Conservation (phyloP, 2,329 filamentous ascomycete genomes). For the Stagonosporopsis tanaceti region DNA sequence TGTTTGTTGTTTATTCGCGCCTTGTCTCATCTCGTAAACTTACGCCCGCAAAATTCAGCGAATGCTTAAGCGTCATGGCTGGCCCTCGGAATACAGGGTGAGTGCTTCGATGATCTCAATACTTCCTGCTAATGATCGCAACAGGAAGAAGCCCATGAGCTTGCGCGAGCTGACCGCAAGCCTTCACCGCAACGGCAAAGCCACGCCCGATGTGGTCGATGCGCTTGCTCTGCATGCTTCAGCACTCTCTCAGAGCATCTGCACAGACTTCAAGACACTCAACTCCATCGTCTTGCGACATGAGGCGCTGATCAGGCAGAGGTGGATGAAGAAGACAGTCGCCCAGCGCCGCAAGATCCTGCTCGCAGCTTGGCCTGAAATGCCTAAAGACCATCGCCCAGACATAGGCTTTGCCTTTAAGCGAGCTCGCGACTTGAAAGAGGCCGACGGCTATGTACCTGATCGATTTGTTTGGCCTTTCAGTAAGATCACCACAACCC, state of each 20-base stretch:
- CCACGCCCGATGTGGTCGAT: background rate
- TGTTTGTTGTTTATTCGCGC: background rate
- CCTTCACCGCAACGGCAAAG: background rate
- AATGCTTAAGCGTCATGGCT: background rate
- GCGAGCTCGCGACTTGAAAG: background rate
- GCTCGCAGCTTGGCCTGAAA: constrained; percentile 10
- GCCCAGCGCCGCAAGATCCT: constrained; percentile 4
- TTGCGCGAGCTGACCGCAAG: background rate
- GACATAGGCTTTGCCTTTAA: background rate
- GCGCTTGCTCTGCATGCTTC: background rate
- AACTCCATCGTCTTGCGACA: constrained; percentile 5
- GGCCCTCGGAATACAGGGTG: background rate
- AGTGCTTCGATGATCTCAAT: background rate
- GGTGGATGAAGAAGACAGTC: constrained; percentile 13
- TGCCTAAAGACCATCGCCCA: background rate
- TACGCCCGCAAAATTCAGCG: background rate
- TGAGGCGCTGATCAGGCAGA: constrained; percentile 4
- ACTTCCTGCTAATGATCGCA: background rate
- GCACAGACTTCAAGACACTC: background rate
- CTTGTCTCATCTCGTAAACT: background rate
- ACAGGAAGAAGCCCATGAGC: background rate
- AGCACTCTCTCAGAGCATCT: background rate
- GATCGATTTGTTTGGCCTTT: background rate
- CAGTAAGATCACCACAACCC: background rate
- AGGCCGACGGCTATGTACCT: background rate